Evolutionary conservation across 352 stramenopile genomes (phyloP).

Genomic region (Phytopythium ostracodes): DNA sequence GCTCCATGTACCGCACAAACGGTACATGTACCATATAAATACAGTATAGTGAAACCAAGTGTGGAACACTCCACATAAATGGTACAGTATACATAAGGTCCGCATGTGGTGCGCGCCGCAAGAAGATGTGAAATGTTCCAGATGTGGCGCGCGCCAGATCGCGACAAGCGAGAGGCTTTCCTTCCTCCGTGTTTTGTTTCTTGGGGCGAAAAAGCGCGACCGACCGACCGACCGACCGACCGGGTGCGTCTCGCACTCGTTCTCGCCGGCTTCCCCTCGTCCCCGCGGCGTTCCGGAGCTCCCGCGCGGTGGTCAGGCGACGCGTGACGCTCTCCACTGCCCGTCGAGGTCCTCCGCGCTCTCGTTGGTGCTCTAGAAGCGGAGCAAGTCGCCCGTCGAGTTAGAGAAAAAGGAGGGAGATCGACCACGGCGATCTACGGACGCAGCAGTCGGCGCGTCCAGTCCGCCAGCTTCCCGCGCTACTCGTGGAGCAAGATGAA

Average conservation of each 20-base stretch:
- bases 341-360: background rate
- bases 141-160: background rate
- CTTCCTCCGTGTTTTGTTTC: background rate
- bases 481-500: conserved; percentile 70
- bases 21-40: background rate
- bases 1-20: background rate
- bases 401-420: background rate
- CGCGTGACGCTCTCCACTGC: background rate
- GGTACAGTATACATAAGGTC: too few relatives aligned
- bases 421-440: conserved; percentile 15
- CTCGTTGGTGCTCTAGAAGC: background rate
- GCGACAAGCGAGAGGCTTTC: background rate
- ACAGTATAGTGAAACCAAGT: background rate
- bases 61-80: conserved; percentile 1
- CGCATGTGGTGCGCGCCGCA: too few relatives aligned
- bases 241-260: background rate
- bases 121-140: background rate
- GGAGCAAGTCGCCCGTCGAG: background rate
- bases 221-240: too few relatives aligned
- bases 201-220: background rate
- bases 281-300: background rate
- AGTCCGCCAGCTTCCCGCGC: conserved; percentile 10
- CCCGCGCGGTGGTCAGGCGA: background rate
- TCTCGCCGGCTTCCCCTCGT: background rate
- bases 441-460: conserved; percentile 14